A percentile compares a stretch with the other conserved stretches of the same genome.
These are phyloP conservation scores for Aspergillus fructus DNA, from an alignment of 2,329 filamentous ascomycete genomes.

Conservation along the genomic window DNA sequence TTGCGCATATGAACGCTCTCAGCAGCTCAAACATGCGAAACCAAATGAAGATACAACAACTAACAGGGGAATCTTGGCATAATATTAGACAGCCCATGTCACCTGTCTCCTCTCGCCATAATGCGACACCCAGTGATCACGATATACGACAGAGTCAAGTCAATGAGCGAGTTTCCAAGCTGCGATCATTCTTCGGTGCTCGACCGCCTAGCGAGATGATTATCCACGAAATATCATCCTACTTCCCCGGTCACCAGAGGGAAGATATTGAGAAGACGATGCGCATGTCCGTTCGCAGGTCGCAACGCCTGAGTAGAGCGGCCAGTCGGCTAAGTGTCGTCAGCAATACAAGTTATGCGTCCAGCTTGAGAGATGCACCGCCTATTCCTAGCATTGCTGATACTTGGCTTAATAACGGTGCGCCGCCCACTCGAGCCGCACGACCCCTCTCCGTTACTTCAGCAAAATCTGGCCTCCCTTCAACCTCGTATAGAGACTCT, in stretches of 20 bases:
- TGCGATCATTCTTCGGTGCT: constrained; percentile 76
- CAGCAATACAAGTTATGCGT: constrained; percentile 89
- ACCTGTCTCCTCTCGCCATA: constrained; percentile 54
- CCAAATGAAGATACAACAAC: constrained; percentile 82
- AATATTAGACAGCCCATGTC: constrained; percentile 85
- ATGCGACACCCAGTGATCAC: constrained; percentile 26
- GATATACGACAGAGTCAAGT: constrained; percentile 25
- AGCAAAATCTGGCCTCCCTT: constrained; percentile 54
- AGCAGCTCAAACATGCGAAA: constrained; percentile 68
- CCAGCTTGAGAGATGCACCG: constrained; percentile 87
- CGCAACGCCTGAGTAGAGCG: constrained; percentile 85
- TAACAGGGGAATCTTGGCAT: constrained; percentile 84
- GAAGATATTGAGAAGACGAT: constrained; percentile 96
- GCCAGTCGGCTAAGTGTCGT: constrained; percentile 91
- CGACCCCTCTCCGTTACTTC: constrained; percentile 60
- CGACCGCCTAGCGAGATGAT: constrained; percentile 96
- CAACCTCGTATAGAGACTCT: constrained; percentile 76
- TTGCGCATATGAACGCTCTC: constrained; percentile 65
- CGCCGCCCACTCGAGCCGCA: constrained; percentile 50
- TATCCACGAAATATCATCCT: constrained; percentile 90
- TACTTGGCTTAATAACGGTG: constrained; percentile 72
- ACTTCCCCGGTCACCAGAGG: constrained; percentile 92
- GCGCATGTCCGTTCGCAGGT: constrained; percentile 85
- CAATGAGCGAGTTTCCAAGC: constrained; percentile 37
- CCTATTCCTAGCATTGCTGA: constrained; percentile 95